Evolutionary conservation across 169 alveolate species (phyloP).

Genomic region (Plasmodium cynomolgi): DNA sequence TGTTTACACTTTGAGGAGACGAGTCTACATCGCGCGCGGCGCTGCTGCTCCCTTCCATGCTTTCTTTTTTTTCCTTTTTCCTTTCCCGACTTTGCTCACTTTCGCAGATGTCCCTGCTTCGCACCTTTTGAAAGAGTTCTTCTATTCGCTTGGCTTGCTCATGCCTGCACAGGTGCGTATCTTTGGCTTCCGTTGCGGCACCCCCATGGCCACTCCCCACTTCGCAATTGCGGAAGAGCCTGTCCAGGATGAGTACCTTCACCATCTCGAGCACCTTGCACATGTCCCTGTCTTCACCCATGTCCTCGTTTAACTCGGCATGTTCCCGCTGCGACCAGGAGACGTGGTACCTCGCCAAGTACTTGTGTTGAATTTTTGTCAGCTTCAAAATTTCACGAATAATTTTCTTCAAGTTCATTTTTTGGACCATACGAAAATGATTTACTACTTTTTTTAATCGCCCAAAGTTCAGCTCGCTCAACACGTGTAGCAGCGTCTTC

Average conservation of each 20-base stretch:
- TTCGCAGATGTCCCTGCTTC: not conserved
- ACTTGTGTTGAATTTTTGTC: constrained; percentile 64
- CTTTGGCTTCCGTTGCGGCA: not conserved
- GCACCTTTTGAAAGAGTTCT: not conserved
- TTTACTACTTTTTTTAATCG: constrained; percentile 35
- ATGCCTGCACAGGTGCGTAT: not conserved
- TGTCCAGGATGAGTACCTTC: not conserved
- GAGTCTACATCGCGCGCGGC: not conserved
- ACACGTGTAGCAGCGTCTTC: constrained; percentile 15
- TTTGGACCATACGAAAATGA: constrained; percentile 45
- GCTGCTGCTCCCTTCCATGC: not conserved
- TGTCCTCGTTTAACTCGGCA: not conserved
- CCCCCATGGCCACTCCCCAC: not conserved
- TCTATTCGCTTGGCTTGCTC: not conserved
- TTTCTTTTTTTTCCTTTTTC: not conserved
- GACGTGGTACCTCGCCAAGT: constrained; percentile 49
- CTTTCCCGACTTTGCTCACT: not conserved
- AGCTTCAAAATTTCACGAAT: constrained; percentile 25
- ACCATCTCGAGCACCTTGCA: constrained; percentile 14
- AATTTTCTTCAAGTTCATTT: constrained; percentile 49
- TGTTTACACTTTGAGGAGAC: not conserved
- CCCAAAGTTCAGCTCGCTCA: constrained; percentile 5
- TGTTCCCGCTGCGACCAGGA: constrained; percentile 58
- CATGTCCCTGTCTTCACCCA: not conserved
- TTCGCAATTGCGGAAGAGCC: not conserved